These are phyloP conservation scores for Carex cristatella DNA, from an alignment of 176 grass and related monocot species.

Conservation along the genomic window DNA sequence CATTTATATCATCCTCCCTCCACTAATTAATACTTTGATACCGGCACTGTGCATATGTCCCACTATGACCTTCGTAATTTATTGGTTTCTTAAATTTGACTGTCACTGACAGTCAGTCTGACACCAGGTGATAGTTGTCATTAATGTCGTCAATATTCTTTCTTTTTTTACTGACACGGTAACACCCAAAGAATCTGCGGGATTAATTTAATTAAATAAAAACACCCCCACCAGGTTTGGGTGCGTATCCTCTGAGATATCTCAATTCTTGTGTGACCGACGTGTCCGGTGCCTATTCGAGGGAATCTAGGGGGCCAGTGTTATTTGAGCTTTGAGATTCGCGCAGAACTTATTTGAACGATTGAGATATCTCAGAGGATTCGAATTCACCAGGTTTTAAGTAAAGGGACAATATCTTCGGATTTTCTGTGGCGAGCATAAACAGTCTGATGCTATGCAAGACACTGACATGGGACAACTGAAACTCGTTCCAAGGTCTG, in stretches of 20 bases:
- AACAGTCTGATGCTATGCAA: neutral
- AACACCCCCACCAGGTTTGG: neutral
- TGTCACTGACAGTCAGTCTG: conserved; percentile 10
- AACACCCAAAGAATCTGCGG: neutral
- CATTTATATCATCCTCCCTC: too few relatives aligned
- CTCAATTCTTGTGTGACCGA: too few relatives aligned
- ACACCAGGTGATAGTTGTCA: conserved; percentile 15
- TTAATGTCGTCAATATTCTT: neutral
- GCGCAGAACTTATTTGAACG: too few relatives aligned
- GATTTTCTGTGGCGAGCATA: neutral
- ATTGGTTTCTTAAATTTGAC: neutral
- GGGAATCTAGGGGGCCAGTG: too few relatives aligned
- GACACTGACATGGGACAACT: neutral
- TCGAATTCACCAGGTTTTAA: neutral
- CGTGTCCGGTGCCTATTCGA: too few relatives aligned
- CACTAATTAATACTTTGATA: too few relatives aligned
- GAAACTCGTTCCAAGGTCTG: too few relatives aligned
- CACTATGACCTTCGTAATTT: neutral
- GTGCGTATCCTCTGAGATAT: too few relatives aligned
- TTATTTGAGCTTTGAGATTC: too few relatives aligned
- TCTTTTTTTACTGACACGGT: neutral
- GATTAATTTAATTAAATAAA: too few relatives aligned
- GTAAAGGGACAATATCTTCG: neutral
- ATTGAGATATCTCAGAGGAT: too few relatives aligned
- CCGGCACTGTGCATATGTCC: too few relatives aligned